phyloP scores from a whole-genome alignment of 805 yeast genomes.

The Wickerhamiella nectarea region DNA sequence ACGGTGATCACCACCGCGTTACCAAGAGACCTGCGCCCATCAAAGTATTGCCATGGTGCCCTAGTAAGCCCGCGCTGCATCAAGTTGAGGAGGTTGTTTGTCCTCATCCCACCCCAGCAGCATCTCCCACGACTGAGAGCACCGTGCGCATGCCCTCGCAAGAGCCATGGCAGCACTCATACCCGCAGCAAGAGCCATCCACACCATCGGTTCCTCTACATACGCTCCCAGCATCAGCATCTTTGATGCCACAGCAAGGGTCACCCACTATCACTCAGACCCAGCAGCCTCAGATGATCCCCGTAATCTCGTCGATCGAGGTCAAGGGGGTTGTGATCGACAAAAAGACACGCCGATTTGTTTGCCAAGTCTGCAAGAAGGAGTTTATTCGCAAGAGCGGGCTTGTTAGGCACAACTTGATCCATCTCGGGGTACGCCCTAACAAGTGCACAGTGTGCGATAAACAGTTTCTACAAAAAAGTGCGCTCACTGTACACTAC shows the following conservation, averaged over 20 bases:
- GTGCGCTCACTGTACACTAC: conserved; percentile 65
- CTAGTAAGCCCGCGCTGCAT: neutral
- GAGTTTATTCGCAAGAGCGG: conserved; percentile 65
- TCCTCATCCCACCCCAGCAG: conserved; percentile 5
- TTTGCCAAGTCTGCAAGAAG: conserved; percentile 40
- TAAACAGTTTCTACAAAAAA: conserved; percentile 69
- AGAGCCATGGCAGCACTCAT: neutral
- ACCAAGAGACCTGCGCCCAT: neutral
- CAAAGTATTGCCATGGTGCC: neutral
- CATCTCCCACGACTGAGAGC: conserved; percentile 5
- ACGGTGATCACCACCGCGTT: neutral
- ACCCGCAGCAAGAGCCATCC: no score
- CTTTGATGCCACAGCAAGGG: neutral
- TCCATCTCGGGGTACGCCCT: conserved; percentile 37
- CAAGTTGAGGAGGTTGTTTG: neutral
- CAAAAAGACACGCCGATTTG: conserved; percentile 19
- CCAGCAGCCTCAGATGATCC: conserved; percentile 3
- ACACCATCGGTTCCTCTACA: neutral
- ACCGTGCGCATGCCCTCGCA: neutral
- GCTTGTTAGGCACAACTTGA: conserved; percentile 62
- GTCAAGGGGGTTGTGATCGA: conserved; percentile 8
- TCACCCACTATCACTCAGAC: neutral
- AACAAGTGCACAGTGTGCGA: conserved; percentile 42
- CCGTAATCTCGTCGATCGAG: conserved; percentile 8
- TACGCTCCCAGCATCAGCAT: neutral